Conservation (phyloP, 2,329 filamentous ascomycete species). For the Lachnellula hyalina region DNA sequence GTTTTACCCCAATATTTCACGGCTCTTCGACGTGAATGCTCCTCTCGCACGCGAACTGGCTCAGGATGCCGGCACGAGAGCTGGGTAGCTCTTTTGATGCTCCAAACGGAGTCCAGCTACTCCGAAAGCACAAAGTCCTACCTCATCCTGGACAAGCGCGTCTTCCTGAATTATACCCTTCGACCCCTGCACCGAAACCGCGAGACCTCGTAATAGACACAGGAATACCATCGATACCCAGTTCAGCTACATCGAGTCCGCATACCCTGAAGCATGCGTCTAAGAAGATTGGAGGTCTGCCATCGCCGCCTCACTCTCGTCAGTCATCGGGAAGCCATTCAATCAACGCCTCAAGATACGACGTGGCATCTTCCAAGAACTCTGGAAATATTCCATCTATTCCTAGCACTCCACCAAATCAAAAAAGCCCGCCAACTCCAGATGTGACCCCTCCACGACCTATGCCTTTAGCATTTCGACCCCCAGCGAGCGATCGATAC, state of each 20-base stretch:
- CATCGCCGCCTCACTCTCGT: slow-evolving; percentile 60
- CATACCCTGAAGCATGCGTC: slow-evolving; percentile 30
- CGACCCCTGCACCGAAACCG: slow-evolving; percentile 18
- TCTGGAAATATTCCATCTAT: slow-evolving; percentile 23
- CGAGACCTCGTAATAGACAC: slow-evolving; percentile 25
- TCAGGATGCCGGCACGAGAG: slow-evolving; percentile 30
- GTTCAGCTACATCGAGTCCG: slow-evolving; percentile 29
- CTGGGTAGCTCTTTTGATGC: slow-evolving; percentile 24
- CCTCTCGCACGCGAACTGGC: slow-evolving; percentile 31
- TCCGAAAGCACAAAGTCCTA: slow-evolving; percentile 31
- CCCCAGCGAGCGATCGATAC: slow-evolving; percentile 42
- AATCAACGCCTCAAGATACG: slow-evolving; percentile 15
- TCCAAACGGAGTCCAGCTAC: slow-evolving; percentile 24
- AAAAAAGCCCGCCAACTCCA: slow-evolving; percentile 66
- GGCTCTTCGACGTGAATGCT: slow-evolving; percentile 26
- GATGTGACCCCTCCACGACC: slow-evolving; percentile 66
- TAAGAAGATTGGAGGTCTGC: slow-evolving; percentile 36
- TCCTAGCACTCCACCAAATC: slow-evolving; percentile 58
- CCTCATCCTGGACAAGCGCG: slow-evolving; percentile 29
- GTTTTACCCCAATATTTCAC: slow-evolving; percentile 1
- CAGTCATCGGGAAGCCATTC: slow-evolving; percentile 45
- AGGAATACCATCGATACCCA: slow-evolving; percentile 18
- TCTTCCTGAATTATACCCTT: slow-evolving; percentile 12
- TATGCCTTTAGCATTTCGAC: slow-evolving; percentile 42
- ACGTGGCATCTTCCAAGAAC: slow-evolving; percentile 14